phyloP scores from a whole-genome alignment of 805 yeast genomes.

The Myxozyma mucilagina region DNA sequence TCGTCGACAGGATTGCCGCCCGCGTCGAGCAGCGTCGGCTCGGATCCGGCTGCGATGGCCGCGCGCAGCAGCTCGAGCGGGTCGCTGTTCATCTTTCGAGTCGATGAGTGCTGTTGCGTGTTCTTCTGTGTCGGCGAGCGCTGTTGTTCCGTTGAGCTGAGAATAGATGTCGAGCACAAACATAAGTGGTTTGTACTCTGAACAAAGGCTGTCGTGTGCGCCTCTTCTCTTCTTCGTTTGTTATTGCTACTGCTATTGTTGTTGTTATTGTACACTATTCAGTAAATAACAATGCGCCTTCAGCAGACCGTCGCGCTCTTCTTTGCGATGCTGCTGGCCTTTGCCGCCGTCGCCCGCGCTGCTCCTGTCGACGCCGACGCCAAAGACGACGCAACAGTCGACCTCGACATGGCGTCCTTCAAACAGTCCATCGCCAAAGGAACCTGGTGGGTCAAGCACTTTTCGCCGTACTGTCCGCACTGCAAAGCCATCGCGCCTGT shows the following conservation, averaged over 20 bases:
- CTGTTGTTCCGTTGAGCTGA: too few relatives aligned
- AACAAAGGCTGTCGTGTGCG: background rate
- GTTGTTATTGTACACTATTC: too few relatives aligned
- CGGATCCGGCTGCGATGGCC: conserved; percentile 37
- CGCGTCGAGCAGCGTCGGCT: conserved; percentile 35
- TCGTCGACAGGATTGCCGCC: conserved; percentile 40
- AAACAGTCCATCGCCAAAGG: conserved; percentile 41
- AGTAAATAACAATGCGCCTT: conserved; percentile 10
- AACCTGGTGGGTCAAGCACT: conserved; percentile 80
- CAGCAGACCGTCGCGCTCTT: background rate
- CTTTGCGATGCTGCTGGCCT: background rate
- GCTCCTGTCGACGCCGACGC: conserved; percentile 3
- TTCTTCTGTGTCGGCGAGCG: background rate
- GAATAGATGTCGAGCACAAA: too few relatives aligned
- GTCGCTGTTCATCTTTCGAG: conserved; percentile 28
- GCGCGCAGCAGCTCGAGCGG: conserved; percentile 39
- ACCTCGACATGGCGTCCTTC: conserved; percentile 22
- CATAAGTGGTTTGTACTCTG: too few relatives aligned
- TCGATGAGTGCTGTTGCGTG: too few relatives aligned
- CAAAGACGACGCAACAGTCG: conserved; percentile 15
- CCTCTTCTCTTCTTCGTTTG: background rate
- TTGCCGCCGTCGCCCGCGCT: conserved; percentile 6
- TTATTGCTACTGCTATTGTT: too few relatives aligned
- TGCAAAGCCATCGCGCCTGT: conserved; percentile 77
- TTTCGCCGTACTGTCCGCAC: conserved; percentile 85